Evolutionary conservation across 805 yeast species (phyloP).

Genomic region (Ascoidea tarda): DNA sequence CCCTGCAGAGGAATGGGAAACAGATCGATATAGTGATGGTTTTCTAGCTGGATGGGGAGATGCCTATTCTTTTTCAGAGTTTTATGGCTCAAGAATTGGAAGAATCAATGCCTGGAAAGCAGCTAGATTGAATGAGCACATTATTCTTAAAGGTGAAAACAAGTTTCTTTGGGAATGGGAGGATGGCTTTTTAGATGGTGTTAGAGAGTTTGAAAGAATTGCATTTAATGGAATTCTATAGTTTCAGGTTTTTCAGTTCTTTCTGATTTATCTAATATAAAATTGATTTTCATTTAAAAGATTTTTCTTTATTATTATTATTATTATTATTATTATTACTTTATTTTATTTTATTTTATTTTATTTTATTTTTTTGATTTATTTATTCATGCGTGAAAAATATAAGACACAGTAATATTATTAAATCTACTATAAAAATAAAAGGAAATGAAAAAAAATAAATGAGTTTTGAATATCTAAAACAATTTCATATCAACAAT

Average conservation of each 20-base stretch:
- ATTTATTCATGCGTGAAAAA: neutral
- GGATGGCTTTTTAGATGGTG: slow-evolving; percentile 66
- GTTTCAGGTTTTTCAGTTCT: too few relatives aligned
- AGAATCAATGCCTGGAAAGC: slow-evolving; percentile 54
- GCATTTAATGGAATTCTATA: neutral
- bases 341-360: too few relatives aligned
- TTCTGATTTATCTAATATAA: too few relatives aligned
- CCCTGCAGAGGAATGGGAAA: slow-evolving; percentile 53
- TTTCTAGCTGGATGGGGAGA: slow-evolving; percentile 67
- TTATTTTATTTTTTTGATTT: too few relatives aligned
- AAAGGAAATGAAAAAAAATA: too few relatives aligned
- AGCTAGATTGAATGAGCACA: slow-evolving; percentile 51
- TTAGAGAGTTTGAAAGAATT: slow-evolving; percentile 22
- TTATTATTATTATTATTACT: too few relatives aligned
- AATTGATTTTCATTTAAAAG: neutral
- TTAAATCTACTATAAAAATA: too few relatives aligned
- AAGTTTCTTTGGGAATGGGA: slow-evolving; percentile 76
- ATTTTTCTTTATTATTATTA: too few relatives aligned
- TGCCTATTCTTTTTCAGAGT: slow-evolving; percentile 48
- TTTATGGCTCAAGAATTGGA: slow-evolving; percentile 63
- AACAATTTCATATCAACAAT: neutral
- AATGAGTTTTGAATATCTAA: neutral
- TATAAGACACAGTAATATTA: too few relatives aligned
- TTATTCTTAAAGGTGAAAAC: slow-evolving; percentile 37
- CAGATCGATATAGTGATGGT: slow-evolving; percentile 72